Percentiles rank a stretch among this genome's conserved stretches.
These are phyloP conservation scores for Solanum chiquidenum DNA, from an alignment of 257 asterid species.

Conservation along the genomic window DNA sequence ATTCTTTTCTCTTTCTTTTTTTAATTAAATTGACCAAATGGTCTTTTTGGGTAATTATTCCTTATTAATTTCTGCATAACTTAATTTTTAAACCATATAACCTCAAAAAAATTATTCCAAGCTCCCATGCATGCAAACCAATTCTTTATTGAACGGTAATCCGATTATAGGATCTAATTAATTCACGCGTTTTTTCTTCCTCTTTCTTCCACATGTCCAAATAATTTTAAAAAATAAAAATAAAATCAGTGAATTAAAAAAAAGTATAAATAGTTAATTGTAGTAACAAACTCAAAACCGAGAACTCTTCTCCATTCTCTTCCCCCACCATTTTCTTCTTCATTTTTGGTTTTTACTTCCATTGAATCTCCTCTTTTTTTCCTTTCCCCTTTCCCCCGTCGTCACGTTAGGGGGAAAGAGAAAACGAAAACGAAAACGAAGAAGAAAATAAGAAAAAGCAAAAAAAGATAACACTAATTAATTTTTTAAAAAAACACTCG, in stretches of 20 bases:
- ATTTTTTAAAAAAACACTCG: not conserved
- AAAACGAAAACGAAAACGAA: not conserved
- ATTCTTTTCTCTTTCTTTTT: too few relatives aligned
- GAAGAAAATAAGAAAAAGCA: not conserved
- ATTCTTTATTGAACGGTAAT: not conserved
- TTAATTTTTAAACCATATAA: not conserved
- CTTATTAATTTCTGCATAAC: not conserved
- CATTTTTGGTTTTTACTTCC: not conserved
- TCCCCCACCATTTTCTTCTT: not conserved
- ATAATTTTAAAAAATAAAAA: not conserved
- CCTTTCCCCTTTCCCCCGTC: not conserved
- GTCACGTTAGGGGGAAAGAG: not conserved
- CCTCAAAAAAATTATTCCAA: not conserved
- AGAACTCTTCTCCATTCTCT: constrained; percentile 1
- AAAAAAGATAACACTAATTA: not conserved
- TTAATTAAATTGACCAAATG: not conserved
- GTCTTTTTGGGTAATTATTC: not conserved
- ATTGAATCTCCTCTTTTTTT: not conserved
- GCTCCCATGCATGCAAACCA: not conserved
- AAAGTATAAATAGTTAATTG: not conserved
- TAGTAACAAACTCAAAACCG: not conserved
- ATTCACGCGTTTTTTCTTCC: not conserved
- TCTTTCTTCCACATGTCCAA: not conserved
- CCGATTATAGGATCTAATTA: not conserved
- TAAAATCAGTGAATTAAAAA: not conserved